Base-by-base conservation (phyloP, 768 basidiomycete genomes). In the Kondoa subrosea region DNA sequence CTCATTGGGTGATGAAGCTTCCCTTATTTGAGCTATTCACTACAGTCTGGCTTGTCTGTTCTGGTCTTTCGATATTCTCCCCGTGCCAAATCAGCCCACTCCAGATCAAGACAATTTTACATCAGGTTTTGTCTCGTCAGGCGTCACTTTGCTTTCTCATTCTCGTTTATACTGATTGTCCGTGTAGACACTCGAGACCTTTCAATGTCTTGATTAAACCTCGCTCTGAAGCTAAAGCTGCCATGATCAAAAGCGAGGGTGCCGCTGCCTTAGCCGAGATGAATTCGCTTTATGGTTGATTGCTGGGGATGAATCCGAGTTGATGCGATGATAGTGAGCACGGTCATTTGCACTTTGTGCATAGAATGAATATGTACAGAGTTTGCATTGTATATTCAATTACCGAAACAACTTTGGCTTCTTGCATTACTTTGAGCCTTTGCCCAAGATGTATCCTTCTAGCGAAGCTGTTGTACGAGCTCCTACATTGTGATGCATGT, bases 51-150 rank as follows among this genome's bases (percentile, higher is more conserved):
- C 68, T 15, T 64, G 17, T 32, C 34, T 69, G 16, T 56, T 67
- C 50, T 69, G 66, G 68, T 65, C 68, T 15, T 69, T 69, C 56
- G 68, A 69, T 8, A 27, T 69, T 16, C 34, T 30, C 40, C 64
- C 27, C 2, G 15, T 17, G 1, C 21, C 40, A 34, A 59, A 56
- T 68, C 34, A 12, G 3, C 31, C 25, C 2, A 66, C 27, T 17
- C 34, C 65, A 12, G 68, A 66, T 56, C 65, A 50, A 50, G 40
- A 50, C 21, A 21, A 50, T 21, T 50, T 50, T 50, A 50, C 40
- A 21, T 50, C 40, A 21, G 40, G 40, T 21, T 50, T 50, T 50
- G 40, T 50, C 21, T 50, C 21, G 40, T 50, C 21, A 21, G 8
- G 40, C 8, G 40, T 50, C 8, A 50, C 40, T 50, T 50, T 8